Base-by-base conservation (phyloP, 371 early-diverging fungal genomes). In the Mucor sp. region DNA sequence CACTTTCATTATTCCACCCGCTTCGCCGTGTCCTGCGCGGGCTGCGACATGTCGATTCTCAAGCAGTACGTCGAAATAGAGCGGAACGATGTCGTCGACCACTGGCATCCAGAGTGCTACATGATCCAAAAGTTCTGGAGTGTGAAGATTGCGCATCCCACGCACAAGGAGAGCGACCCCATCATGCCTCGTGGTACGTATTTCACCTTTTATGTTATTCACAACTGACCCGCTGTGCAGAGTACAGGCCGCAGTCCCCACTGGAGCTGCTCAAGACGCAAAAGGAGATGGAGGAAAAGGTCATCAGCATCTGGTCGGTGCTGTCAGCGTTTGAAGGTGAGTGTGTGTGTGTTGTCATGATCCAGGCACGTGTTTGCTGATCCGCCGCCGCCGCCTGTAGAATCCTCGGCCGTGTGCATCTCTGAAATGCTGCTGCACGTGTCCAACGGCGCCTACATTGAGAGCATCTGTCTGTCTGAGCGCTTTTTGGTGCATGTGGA, bases 31-130 rank as follows among this genome's bases (percentile, higher is more conserved):
- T 90, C 90, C 69, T 98, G 98, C 76, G 91, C 94, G 11, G 97
- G 98, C 17, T 98, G 98, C 74, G 85, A 91, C 62, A 93, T 92
- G 69, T 93, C 95, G 23, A 96, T 98, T 41, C 81, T 98, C 65
- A 93, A 95, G 76, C 93, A 94, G 63, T 98, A 94, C 79, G 90
- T 98, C 33, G 96, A 98, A 73, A 93, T 95, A 65, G 91, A 87
- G 69, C 84, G 85, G 57, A 91, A 91, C 70, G 86, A 89, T 67
- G 73, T 82, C 59, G 88, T 92, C 25, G 91, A 90, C 59, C 92
- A 94, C 65, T 98, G 98, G 98, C 98, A 98, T 79, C 97, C 97
- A 14, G 96, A 96, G 74, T 98, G 98, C 77, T 98, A 98, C 76
- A 97, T 96, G 97, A 95, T 98, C 58, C 92, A 94, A 85, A 97